Base-by-base conservation (phyloP, 331 rosid genomes). In the Quercus lobata region DNA sequence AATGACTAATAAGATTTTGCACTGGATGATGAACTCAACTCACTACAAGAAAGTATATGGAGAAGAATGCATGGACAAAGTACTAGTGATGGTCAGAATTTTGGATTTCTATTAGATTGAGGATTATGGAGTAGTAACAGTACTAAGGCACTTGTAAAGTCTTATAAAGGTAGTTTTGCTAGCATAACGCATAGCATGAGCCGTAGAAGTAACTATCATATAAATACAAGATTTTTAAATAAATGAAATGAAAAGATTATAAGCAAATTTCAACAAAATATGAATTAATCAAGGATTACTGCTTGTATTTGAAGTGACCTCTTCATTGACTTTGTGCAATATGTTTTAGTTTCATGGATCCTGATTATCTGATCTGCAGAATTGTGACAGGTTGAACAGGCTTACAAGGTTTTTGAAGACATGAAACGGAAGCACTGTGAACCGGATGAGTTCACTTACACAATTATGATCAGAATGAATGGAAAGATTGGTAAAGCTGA, bases 401-500 rank as follows among this genome's bases (percentile, higher is more conserved):
- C 93, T 11, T 81, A 83, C 81, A 91, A 87, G 89, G 88, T 90
- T 77, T 95, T 81, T 72, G 92, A 90, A 82, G 98, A 95, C 73
- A 95, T 95, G 99, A 93, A 88, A 81, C 81, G 84, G 87, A 89
- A 86, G 92, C 88, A 88, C 63, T 90, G 99, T 73, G 91, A 87
- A 79, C 96, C 98, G 6, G 99, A 95, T 74, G 91, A 77, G 84
- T 89, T 91, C 83, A 93, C 98, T 0, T 93, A 87, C 85, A 93
- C 97, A n/a, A 91, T 95, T 71, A 91, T 95, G 99, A 90, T 95
- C 84, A 90, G 94, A 87, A 90, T 93, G 99, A 86, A 81, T 0
- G 97, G 99, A 53, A 91, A 85, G 83, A 49, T 80, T 70, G 90
- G 94, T 79, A 86, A 87, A 86, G 68, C 89, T n/a, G 88, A 89